These are phyloP conservation scores for Pseudocercospora musae DNA, from an alignment of 2,329 filamentous ascomycete genomes.

Conservation along the genomic window DNA sequence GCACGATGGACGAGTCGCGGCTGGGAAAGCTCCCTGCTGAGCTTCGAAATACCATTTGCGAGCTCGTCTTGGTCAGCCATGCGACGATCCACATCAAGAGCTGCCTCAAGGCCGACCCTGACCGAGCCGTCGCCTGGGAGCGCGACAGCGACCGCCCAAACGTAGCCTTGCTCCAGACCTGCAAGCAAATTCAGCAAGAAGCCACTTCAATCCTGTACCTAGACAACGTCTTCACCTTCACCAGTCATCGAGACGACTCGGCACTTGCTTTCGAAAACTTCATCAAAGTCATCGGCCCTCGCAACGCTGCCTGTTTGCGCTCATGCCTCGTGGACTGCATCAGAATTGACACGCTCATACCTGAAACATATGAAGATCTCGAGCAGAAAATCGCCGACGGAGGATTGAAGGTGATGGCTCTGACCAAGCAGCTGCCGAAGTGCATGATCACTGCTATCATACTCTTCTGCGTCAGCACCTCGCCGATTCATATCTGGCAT, in stretches of 20 bases:
- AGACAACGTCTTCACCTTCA: background rate
- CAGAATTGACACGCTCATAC: background rate
- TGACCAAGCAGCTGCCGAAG: background rate
- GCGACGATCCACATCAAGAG: background rate
- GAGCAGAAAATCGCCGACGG: background rate
- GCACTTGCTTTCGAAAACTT: background rate
- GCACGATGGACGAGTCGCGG: background rate
- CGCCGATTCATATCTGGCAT: background rate
- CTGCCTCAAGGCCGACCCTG: background rate
- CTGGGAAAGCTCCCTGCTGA: background rate
- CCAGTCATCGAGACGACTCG: background rate
- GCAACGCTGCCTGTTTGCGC: background rate
- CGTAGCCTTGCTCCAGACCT: slow-evolving; percentile 27
- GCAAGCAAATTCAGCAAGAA: slow-evolving; percentile 30
- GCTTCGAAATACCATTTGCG: background rate
- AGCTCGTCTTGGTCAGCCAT: background rate
- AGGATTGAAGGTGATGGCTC: background rate
- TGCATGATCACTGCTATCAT: background rate
- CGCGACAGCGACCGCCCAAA: background rate
- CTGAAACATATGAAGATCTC: no score
- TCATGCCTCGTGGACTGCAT: background rate
- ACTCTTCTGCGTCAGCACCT: no score
- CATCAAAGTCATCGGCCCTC: background rate
- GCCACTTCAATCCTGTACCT: slow-evolving; percentile 9
- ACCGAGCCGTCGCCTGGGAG: background rate